Percentiles rank a stretch among this genome's conserved stretches.
These are phyloP conservation scores for Populus hybrid DNA, from an alignment of 441 rosid species.

Conservation along the genomic window DNA sequence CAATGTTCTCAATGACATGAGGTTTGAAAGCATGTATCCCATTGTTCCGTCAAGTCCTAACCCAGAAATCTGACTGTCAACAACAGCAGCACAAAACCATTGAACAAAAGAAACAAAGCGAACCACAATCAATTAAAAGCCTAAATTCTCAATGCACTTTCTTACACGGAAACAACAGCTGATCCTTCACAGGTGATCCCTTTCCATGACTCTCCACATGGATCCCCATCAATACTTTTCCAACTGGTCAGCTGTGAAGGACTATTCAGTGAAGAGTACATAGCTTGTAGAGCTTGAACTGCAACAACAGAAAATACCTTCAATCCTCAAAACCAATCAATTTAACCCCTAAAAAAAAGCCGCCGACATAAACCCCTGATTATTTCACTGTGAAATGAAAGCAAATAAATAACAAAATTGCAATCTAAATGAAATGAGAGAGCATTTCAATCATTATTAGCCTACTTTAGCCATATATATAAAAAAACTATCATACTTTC, in stretches of 20 bases:
- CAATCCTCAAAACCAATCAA: not conserved
- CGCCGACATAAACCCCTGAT: not conserved
- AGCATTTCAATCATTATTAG: slow-evolving; percentile 4
- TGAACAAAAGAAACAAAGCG: slow-evolving; percentile 7
- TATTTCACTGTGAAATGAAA: not conserved
- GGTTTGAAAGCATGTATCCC: slow-evolving; percentile 82
- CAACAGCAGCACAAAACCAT: slow-evolving; percentile 16
- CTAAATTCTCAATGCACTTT: not conserved
- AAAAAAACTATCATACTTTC: not conserved
- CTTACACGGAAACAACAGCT: slow-evolving; percentile 84
- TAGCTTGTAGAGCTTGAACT: slow-evolving; percentile 82
- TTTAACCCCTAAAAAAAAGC: not conserved
- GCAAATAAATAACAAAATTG: not conserved
- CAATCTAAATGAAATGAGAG: not conserved
- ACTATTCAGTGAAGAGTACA: slow-evolving; percentile 72
- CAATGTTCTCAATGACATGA: slow-evolving; percentile 75
- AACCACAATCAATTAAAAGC: not conserved
- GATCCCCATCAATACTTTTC: slow-evolving; percentile 78
- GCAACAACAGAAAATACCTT: slow-evolving; percentile 22
- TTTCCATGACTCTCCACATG: slow-evolving; percentile 92
- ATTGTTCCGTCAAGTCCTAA: slow-evolving; percentile 75
- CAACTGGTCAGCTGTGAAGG: slow-evolving; percentile 83
- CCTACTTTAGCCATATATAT: not conserved
- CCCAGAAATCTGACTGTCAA: slow-evolving; percentile 69
- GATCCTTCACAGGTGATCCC: slow-evolving; percentile 85